Conservation (phyloP, 2,329 filamentous ascomycete genomes). For the Aspergillus ruber region DNA sequence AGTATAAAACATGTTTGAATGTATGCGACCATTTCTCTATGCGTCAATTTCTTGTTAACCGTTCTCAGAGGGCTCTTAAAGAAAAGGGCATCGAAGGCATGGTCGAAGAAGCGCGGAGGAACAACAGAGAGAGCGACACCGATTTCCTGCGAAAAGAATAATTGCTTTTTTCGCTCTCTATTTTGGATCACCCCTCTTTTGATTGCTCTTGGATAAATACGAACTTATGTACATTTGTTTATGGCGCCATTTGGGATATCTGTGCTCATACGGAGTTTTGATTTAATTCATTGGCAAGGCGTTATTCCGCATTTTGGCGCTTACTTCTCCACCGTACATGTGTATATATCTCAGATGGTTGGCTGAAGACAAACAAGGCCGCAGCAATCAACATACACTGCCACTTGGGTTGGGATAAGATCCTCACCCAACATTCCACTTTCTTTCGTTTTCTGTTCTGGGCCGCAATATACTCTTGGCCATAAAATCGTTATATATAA, state of each 20-base stretch:
- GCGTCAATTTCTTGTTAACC: not conserved
- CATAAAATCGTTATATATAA: too few species aligned
- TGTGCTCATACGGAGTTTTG: not conserved
- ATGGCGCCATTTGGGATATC: not conserved
- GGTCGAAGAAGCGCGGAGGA: conserved; percentile 82
- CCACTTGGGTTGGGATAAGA: too few species aligned
- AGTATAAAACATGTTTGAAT: conserved; percentile 79
- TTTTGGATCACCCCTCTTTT: not conserved
- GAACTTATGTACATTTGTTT: not conserved
- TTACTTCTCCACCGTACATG: too few species aligned
- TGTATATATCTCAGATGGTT: too few species aligned
- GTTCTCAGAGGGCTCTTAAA: conserved; percentile 68
- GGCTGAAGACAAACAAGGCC: too few species aligned
- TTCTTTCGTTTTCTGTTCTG: too few species aligned
- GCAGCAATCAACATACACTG: too few species aligned
- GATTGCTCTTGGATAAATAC: not conserved
- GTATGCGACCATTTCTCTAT: conserved; percentile 46
- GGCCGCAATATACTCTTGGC: too few species aligned
- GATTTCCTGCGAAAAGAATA: conserved; percentile 47
- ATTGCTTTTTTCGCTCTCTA: not conserved
- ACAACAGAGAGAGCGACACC: conserved; percentile 80
- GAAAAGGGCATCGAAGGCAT: conserved; percentile 87
- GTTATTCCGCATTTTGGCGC: not conserved
- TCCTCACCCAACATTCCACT: too few species aligned
- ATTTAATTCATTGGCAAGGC: not conserved